Conservation (phyloP, 2,329 filamentous ascomycete species). For the Cladosporium colombiae region DNA sequence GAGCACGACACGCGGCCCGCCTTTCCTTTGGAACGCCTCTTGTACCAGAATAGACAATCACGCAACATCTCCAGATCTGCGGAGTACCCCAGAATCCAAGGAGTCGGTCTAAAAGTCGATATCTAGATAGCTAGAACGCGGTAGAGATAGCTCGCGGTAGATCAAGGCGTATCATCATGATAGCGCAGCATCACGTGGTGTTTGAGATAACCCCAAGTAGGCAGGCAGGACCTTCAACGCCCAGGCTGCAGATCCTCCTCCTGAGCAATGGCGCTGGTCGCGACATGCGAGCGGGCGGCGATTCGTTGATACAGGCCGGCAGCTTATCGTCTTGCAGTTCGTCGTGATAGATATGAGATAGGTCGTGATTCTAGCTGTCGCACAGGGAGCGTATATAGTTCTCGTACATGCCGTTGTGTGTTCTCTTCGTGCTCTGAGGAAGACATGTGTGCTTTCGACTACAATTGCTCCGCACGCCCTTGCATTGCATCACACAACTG, state of each 20-base stretch:
- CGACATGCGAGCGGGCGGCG: slow-evolving; percentile 15
- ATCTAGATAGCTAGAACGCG: slow-evolving; percentile 4
- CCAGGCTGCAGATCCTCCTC: slow-evolving; percentile 18
- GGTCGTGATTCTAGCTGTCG: slow-evolving; percentile 10
- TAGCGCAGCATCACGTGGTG: slow-evolving; percentile 17
- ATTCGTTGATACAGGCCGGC: slow-evolving; percentile 9
- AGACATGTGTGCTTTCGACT: slow-evolving; percentile 10
- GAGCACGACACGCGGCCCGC: slow-evolving; percentile 13
- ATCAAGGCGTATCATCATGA: neutral
- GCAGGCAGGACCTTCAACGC: slow-evolving; percentile 13
- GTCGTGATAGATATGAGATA: slow-evolving; percentile 20
- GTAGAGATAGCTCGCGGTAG: slow-evolving; percentile 1
- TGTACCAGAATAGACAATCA: slow-evolving; percentile 1
- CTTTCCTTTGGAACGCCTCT: neutral
- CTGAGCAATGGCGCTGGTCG: slow-evolving; percentile 18
- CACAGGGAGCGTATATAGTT: slow-evolving; percentile 5
- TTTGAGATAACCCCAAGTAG: slow-evolving; percentile 17
- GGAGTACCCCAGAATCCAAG: slow-evolving; percentile 16
- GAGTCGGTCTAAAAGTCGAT: neutral
- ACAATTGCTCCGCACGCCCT: slow-evolving; percentile 4
- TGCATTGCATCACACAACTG: slow-evolving; percentile 9
- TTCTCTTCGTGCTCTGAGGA: neutral
- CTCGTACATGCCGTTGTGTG: slow-evolving; percentile 3
- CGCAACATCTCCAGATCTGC: slow-evolving; percentile 11
- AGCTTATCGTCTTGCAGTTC: slow-evolving; percentile 20